phyloP scores from a whole-genome alignment of 352 stramenopile species.

The Pseudoperonospora humuli region DNA sequence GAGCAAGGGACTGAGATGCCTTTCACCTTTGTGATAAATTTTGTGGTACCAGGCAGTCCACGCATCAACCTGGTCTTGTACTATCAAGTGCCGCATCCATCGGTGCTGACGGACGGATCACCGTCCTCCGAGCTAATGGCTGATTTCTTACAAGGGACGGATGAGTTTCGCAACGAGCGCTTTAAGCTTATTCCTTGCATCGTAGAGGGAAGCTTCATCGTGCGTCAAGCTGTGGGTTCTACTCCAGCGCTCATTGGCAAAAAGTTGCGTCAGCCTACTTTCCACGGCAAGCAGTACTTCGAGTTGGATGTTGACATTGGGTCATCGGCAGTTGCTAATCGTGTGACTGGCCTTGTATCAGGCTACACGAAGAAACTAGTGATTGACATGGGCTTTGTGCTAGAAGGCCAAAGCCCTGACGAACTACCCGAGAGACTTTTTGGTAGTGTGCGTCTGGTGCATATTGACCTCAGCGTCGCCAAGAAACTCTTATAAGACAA shows the following conservation, averaged over 20 bases:
- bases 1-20: slow-evolving; percentile 55
- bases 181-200: slow-evolving; percentile 82
- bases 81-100: slow-evolving; percentile 53
- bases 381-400: slow-evolving; percentile 74
- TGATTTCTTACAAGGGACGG: slow-evolving; percentile 62
- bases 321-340: slow-evolving; percentile 65
- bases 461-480: slow-evolving; percentile 51
- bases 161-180: slow-evolving; percentile 73
- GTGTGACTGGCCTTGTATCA: slow-evolving; percentile 57
- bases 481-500: slow-evolving; percentile 25
- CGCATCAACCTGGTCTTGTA: slow-evolving; percentile 62
- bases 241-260: slow-evolving; percentile 70
- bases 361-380: slow-evolving; percentile 78
- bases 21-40: slow-evolving; percentile 78
- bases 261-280: slow-evolving; percentile 63
- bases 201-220: slow-evolving; percentile 73
- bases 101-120: slow-evolving; percentile 43
- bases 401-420: slow-evolving; percentile 54
- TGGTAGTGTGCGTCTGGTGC: slow-evolving; percentile 46
- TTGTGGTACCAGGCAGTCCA: slow-evolving; percentile 55
- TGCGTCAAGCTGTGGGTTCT: slow-evolving; percentile 65
- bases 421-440: slow-evolving; percentile 70
- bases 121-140: slow-evolving; percentile 64
- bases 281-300: slow-evolving; percentile 60
- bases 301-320: slow-evolving; percentile 70